These are phyloP conservation scores for Solanum ossicruentum DNA, from an alignment of 257 asterid genomes.

Conservation along the genomic window DNA sequence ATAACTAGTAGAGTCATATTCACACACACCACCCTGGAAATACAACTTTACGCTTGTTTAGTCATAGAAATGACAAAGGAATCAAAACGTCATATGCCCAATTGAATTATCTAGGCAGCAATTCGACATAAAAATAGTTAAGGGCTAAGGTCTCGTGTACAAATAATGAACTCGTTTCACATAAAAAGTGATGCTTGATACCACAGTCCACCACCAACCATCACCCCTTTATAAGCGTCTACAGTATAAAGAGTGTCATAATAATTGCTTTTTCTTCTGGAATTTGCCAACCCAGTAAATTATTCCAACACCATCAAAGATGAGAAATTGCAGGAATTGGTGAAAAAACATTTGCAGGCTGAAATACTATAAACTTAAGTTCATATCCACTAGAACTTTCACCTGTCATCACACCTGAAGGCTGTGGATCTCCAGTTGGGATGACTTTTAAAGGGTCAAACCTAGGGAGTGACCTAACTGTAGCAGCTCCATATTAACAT, in stretches of 20 bases:
- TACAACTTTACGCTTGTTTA: neutral
- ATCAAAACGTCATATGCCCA: neutral
- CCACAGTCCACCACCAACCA: neutral
- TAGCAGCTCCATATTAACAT: slow-evolving; percentile 33
- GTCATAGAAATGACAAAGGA: neutral
- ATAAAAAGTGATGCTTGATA: too few relatives aligned
- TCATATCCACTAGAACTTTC: slow-evolving; percentile 45
- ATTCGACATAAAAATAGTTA: neutral
- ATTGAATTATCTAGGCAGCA: neutral
- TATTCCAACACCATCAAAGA: neutral
- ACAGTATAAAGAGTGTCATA: neutral
- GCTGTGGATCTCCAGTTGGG: slow-evolving; percentile 19
- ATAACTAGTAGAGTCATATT: too few relatives aligned
- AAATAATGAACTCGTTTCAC: neutral
- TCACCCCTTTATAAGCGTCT: neutral
- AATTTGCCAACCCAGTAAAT: neutral
- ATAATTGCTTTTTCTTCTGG: neutral
- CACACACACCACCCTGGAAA: slow-evolving; percentile 33
- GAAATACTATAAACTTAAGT: slow-evolving; percentile 18
- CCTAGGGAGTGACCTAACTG: slow-evolving; percentile 31
- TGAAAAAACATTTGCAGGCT: neutral
- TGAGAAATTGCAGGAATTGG: neutral
- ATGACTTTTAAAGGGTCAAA: slow-evolving; percentile 25
- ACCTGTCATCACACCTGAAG: slow-evolving; percentile 18
- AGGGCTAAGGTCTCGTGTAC: neutral